A percentile compares a stretch with the other conserved stretches of the same genome.
Evolutionary conservation across 176 grass and related monocot genomes (phyloP).

Genomic region (Ampelocalamus luodianensis): DNA sequence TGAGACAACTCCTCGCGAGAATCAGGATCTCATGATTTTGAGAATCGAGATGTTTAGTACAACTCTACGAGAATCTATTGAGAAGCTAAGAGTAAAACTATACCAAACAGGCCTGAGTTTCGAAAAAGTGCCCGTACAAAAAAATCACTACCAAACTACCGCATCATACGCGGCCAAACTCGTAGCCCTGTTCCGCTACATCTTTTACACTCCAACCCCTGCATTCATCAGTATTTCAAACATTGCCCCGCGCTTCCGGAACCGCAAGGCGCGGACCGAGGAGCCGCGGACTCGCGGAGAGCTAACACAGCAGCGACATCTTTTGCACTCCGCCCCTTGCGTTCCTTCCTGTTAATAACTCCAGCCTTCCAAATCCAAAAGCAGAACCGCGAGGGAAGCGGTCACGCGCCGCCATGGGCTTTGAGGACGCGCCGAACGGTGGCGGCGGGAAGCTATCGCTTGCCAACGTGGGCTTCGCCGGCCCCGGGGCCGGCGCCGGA

Average conservation of each 20-base stretch:
- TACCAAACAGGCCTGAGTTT: too few species aligned
- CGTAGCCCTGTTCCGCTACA: background rate
- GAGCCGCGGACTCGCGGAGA: too few species aligned
- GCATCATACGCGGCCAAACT: too few species aligned
- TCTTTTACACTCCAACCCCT: background rate
- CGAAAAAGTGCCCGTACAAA: too few species aligned
- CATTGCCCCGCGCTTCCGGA: background rate
- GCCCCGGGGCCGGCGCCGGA: background rate
- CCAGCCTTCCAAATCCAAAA: constrained; percentile 5
- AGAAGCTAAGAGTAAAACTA: too few species aligned
- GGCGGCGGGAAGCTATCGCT: constrained; percentile 38
- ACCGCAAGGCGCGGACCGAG: too few species aligned
- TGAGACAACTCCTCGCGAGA: too few species aligned
- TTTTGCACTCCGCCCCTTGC: background rate
- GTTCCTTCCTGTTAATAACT: background rate
- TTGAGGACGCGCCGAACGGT: constrained; percentile 27
- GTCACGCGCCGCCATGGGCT: constrained; percentile 46
- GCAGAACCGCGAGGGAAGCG: constrained; percentile 33
- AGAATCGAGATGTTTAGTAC: too few species aligned
- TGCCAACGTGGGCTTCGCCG: constrained; percentile 45
- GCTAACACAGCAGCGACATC: background rate
- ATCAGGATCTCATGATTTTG: too few species aligned
- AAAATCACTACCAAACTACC: too few species aligned
- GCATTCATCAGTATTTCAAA: background rate
- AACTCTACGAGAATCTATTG: too few species aligned